phyloP scores from a whole-genome alignment of 495 filamentous ascomycete species.

The Choiromyces venosus region DNA sequence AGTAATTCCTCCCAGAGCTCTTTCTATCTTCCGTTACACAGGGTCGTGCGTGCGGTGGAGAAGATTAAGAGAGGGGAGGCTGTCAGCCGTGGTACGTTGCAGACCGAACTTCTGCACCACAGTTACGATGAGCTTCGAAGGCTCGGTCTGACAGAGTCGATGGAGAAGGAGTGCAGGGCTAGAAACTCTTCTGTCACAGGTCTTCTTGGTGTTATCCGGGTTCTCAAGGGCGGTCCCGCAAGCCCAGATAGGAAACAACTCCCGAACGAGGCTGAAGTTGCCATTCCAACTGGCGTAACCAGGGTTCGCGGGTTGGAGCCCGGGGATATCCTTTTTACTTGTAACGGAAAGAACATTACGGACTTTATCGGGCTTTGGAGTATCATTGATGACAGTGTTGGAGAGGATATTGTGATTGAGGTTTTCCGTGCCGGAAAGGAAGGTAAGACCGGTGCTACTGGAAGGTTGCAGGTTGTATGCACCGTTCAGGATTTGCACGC shows the following conservation, averaged over 20 bases:
- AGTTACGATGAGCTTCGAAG: conserved; percentile 41
- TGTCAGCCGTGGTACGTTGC: conserved; percentile 41
- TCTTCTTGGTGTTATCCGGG: conserved; percentile 36
- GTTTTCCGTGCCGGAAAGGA: conserved; percentile 40
- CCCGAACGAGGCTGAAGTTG: conserved; percentile 6
- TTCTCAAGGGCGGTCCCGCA: conserved; percentile 41
- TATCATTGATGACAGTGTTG: conserved; percentile 43
- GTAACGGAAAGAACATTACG: conserved; percentile 40
- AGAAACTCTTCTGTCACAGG: conserved; percentile 33
- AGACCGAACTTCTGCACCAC: conserved; percentile 41
- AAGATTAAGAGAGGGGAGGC: conserved; percentile 38
- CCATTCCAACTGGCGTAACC: conserved; percentile 30
- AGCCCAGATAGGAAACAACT: conserved; percentile 22
- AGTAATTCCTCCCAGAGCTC: conserved; percentile 43
- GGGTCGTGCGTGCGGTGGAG: conserved; percentile 41
- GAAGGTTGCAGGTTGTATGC: conserved; percentile 33
- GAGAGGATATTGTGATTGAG: conserved; percentile 36
- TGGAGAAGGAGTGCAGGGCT: conserved; percentile 37
- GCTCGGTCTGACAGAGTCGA: conserved; percentile 35
- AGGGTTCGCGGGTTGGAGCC: conserved; percentile 40
- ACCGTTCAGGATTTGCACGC: conserved; percentile 41
- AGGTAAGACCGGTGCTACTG: conserved; percentile 21
- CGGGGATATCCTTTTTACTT: conserved; percentile 41
- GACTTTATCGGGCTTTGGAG: conserved; percentile 40
- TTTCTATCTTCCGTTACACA: conserved; percentile 40